Evolutionary conservation across 1,284 basidiomycete genomes (phyloP), one percentile per base, ranked within the genome.

Genomic region (Sporisorium sorghi): DNA sequence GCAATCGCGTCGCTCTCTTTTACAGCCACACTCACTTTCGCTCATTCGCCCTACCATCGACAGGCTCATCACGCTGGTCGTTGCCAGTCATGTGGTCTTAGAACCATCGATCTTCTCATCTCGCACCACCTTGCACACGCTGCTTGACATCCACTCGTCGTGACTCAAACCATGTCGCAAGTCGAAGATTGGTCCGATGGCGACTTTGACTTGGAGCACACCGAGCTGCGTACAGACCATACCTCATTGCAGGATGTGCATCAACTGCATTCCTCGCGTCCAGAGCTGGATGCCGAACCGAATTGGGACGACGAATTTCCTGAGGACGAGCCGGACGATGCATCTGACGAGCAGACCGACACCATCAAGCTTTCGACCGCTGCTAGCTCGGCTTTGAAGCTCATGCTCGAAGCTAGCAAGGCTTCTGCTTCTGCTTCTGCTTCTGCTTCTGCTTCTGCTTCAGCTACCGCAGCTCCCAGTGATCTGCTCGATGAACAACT

Each of bases 121-220:
- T 24, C 19, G 8, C 28, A 30, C n/a, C n/a, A 7, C 21, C 19
- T 30, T 42, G 24, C 23, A 32, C 37, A 26, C 15, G 26, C 26
- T n/a, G 1, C 26, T 40, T 19, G 1, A 19, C 37, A 40, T 8
- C n/a, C 17, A 40, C 26, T 3, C 39, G 10, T 42, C 30, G n/a
- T n/a, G n/a, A n/a, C 23, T 23, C n/a, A 4, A 33, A 47, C 44
- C 56, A 65, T 67, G 59, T 58, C 64, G 44, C 58, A 56, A 42
- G 72, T 75, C 44, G 73, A 75, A 53, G 73, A 75, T 21, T 75
- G 73, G 73, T 58, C 59, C 28, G 73, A 71, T 2, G 62, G 59
- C 26, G 73, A 75, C 59, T 75, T 75, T 39, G 71, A 73, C 50
- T 24, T 73, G 40, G 66, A 69, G 37, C 55, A 69, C 39, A 64